A percentile compares a stretch with the other conserved stretches of the same genome.
Conservation (phyloP, 1,284 basidiomycete species). For the Puccinia coronata region DNA sequence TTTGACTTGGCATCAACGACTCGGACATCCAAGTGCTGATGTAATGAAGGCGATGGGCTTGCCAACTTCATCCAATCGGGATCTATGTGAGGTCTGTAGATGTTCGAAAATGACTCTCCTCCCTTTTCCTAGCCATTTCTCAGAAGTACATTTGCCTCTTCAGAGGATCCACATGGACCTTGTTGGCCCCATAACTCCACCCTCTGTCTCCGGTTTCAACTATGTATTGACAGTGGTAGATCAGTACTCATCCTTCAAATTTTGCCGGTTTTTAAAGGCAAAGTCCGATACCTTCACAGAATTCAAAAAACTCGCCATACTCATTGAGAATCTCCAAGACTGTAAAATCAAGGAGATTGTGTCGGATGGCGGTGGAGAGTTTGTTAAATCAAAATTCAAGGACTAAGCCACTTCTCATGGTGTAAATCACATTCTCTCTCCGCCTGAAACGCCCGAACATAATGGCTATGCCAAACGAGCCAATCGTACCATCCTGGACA, state of each 20-base stretch:
- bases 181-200: background rate
- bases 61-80: background rate
- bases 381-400: constrained; percentile 26
- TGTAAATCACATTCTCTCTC: background rate
- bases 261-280: background rate
- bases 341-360: constrained; percentile 57
- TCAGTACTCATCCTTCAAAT: constrained; percentile 21
- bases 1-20: too few relatives aligned
- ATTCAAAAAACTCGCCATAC: background rate
- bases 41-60: background rate
- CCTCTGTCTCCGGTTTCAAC: background rate
- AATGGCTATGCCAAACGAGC: constrained; percentile 25
- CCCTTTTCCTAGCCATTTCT: background rate
- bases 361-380: constrained; percentile 59
- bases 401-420: background rate
- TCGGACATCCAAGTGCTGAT: too few relatives aligned
- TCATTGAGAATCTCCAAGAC: background rate
- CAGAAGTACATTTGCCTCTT: background rate
- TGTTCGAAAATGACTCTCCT: background rate
- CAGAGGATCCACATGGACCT: background rate
- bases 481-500: background rate
- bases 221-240: background rate
- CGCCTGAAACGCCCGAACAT: constrained; percentile 22
- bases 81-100: background rate
- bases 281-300: background rate